phyloP scores from a whole-genome alignment of 306 rosid species.

The Dryas alaskensis region DNA sequence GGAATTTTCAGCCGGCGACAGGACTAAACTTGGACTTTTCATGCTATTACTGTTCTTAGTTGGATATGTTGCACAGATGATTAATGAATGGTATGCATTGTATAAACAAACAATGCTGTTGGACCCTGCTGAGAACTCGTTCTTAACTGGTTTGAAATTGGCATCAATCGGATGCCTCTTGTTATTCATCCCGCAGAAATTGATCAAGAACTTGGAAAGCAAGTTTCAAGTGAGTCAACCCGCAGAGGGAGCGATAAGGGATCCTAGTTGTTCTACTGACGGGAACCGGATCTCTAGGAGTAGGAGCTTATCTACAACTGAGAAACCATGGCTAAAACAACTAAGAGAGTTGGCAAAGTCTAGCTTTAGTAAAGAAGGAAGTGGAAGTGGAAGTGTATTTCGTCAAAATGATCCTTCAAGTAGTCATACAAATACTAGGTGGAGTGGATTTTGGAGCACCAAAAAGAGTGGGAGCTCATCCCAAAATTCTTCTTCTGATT shows the following conservation, averaged over 20 bases:
- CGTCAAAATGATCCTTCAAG: slow-evolving; percentile 61
- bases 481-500: slow-evolving; percentile 43
- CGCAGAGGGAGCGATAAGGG: slow-evolving; percentile 26
- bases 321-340: slow-evolving; percentile 64
- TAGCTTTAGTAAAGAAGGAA: slow-evolving; percentile 69
- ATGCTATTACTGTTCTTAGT: slow-evolving; percentile 65
- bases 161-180: slow-evolving; percentile 62
- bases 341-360: slow-evolving; percentile 61
- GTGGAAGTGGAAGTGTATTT: slow-evolving; percentile 34
- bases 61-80: slow-evolving; percentile 52
- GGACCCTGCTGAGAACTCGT: slow-evolving; percentile 57
- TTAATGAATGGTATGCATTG: slow-evolving; percentile 77
- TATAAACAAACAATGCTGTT: slow-evolving; percentile 55
- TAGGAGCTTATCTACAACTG: slow-evolving; percentile 51
- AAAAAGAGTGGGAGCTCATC: slow-evolving; percentile 65
- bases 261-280: slow-evolving; percentile 25
- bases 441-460: slow-evolving; percentile 65
- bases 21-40: slow-evolving; percentile 48
- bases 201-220: slow-evolving; percentile 42
- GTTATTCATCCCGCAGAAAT: slow-evolving; percentile 54
- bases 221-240: slow-evolving; percentile 40
- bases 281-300: slow-evolving; percentile 33
- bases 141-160: slow-evolving; percentile 49
- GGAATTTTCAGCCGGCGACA: slow-evolving; percentile 38
- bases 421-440: slow-evolving; percentile 41